These are phyloP conservation scores for Cenococcum geophilum DNA, from an alignment of 495 filamentous ascomycete genomes.

Conservation along the genomic window DNA sequence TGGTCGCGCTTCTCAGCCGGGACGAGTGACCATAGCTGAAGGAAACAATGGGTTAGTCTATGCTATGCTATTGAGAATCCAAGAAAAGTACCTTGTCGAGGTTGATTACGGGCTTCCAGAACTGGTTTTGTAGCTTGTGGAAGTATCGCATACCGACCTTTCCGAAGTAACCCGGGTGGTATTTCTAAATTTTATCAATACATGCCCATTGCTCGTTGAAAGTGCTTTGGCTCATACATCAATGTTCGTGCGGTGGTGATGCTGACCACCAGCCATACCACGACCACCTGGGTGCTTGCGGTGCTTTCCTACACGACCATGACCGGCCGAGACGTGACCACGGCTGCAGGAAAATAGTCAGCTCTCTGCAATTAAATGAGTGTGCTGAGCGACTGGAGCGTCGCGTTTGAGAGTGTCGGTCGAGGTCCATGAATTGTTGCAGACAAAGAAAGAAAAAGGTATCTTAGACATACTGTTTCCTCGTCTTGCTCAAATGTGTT, in stretches of 20 bases:
- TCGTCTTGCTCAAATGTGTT: slow-evolving; percentile 74
- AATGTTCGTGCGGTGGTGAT: slow-evolving; percentile 64
- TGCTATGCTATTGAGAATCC: no score
- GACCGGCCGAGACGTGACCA: slow-evolving; percentile 89
- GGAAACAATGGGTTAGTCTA: no score
- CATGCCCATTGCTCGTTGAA: background rate
- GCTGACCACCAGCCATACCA: slow-evolving; percentile 93
- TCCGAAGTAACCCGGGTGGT: slow-evolving; percentile 95
- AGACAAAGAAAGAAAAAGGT: no score
- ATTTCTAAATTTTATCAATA: slow-evolving; percentile 73
- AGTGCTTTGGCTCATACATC: background rate
- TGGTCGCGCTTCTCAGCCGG: slow-evolving; percentile 76
- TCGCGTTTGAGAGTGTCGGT: background rate
- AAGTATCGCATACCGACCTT: slow-evolving; percentile 93
- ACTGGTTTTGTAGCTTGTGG: slow-evolving; percentile 72
- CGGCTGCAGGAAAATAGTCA: slow-evolving; percentile 48
- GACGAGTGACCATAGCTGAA: slow-evolving; percentile 69
- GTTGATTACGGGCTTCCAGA: slow-evolving; percentile 88
- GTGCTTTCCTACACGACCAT: slow-evolving; percentile 57
- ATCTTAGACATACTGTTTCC: slow-evolving; percentile 64
- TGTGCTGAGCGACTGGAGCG: background rate
- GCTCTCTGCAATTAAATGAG: background rate
- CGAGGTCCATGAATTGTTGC: background rate
- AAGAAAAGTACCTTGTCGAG: slow-evolving; percentile 55
- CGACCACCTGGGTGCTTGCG: slow-evolving; percentile 60